phyloP scores from a whole-genome alignment of 345 rosid species.

The Eucalyptus leucophloia region DNA sequence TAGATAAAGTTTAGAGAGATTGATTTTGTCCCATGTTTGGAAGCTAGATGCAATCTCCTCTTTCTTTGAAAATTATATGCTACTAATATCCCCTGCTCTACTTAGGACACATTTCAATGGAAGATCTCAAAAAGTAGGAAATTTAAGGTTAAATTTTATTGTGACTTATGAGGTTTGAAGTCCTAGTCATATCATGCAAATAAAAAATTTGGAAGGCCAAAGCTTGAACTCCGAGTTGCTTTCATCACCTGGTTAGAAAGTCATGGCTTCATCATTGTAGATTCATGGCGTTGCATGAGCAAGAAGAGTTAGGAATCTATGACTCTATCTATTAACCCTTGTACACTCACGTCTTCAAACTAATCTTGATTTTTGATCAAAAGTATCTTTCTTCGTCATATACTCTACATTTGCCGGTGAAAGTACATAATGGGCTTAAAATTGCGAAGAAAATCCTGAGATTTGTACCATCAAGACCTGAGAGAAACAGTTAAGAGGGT shows the following conservation, averaged over 20 bases:
- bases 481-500: background rate
- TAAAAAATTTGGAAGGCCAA: background rate
- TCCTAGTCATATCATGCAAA: background rate
- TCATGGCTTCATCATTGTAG: background rate
- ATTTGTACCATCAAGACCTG: background rate
- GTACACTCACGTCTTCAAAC: background rate
- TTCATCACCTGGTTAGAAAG: background rate
- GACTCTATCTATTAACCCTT: background rate
- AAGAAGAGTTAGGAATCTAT: background rate
- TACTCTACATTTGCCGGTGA: background rate
- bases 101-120: background rate
- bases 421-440: background rate
- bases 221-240: background rate
- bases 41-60: background rate
- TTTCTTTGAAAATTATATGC: background rate
- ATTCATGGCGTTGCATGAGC: background rate
- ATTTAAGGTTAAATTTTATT: background rate
- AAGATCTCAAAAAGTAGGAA: background rate
- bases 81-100: background rate
- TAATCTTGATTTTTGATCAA: background rate
- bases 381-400: background rate
- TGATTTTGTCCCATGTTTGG: background rate
- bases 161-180: background rate
- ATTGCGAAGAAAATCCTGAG: background rate
- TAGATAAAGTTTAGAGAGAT: background rate